Conservation (phyloP, 139 green algal species). For the Chlamydomonas schloesseri region DNA sequence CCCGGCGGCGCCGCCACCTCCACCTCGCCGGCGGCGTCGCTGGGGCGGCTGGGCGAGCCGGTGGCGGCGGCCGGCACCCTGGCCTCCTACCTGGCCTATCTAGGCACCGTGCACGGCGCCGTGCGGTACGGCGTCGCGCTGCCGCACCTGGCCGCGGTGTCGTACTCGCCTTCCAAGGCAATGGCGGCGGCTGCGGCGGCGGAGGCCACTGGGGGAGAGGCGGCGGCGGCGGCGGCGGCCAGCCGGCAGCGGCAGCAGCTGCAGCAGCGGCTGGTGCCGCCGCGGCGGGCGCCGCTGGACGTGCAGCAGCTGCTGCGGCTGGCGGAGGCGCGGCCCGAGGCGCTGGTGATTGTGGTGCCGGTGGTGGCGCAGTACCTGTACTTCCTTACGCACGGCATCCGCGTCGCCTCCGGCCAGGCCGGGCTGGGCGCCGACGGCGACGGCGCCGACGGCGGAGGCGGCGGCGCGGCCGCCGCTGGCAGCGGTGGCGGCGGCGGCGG, state of each 20-base stretch:
- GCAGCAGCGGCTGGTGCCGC: slow-evolving; percentile 13
- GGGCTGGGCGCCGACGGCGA: background rate
- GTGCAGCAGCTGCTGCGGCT: slow-evolving; percentile 46
- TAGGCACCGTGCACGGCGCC: slow-evolving; percentile 52
- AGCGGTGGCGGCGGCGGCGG: background rate
- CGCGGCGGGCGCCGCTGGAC: slow-evolving; percentile 51
- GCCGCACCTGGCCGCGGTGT: background rate
- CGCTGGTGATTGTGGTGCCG: slow-evolving; percentile 54
- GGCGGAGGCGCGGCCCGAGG: slow-evolving; percentile 19
- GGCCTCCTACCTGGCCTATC: slow-evolving; percentile 68
- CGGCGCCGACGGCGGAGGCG: background rate
- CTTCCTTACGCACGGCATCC: background rate
- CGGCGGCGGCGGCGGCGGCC: background rate
- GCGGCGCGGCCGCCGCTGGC: background rate
- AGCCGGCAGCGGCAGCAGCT: background rate
- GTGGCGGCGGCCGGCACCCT: slow-evolving; percentile 56
- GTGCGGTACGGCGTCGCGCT: slow-evolving; percentile 38
- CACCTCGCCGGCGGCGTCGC: background rate
- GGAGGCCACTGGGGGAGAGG: background rate
- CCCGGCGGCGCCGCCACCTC: background rate
- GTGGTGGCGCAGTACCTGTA: slow-evolving; percentile 62
- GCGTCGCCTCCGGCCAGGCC: background rate
- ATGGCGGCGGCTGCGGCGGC: background rate
- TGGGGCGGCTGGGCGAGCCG: slow-evolving; percentile 49
- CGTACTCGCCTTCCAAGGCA: background rate